Percentiles rank a stretch among this genome's conserved stretches.
These are phyloP conservation scores for Mycena chlorophos DNA, from an alignment of 768 basidiomycete genomes.

Conservation along the genomic window DNA sequence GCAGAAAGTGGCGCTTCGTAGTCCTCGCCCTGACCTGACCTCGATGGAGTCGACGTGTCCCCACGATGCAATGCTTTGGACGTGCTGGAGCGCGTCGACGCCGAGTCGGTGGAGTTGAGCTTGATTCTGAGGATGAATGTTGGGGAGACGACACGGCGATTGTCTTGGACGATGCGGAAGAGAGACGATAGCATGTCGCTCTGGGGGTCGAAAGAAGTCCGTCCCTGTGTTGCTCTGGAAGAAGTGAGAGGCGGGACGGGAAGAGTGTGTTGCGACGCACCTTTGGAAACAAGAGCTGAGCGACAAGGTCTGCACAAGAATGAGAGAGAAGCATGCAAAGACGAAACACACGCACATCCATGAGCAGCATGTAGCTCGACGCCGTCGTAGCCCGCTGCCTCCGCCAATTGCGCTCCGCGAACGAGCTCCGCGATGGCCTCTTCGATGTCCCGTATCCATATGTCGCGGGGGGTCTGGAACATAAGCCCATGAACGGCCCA, in stretches of 20 bases:
- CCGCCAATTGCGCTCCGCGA: slow-evolving; percentile 63
- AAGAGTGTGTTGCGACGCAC: slow-evolving; percentile 37
- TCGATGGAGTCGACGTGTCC: slow-evolving; percentile 81
- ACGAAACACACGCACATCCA: slow-evolving; percentile 62
- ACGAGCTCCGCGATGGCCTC: slow-evolving; percentile 63
- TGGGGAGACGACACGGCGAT: slow-evolving; percentile 53
- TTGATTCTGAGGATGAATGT: slow-evolving; percentile 79
- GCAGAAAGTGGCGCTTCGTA: slow-evolving; percentile 62
- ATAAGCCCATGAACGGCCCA: slow-evolving; percentile 44
- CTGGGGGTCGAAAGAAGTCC: slow-evolving; percentile 63
- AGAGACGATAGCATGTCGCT: slow-evolving; percentile 62
- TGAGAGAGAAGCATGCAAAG: not conserved
- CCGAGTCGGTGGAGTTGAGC: slow-evolving; percentile 74
- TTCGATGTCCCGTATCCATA: slow-evolving; percentile 62
- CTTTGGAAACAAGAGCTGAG: slow-evolving; percentile 77
- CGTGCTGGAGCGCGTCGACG: slow-evolving; percentile 57
- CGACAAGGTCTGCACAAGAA: slow-evolving; percentile 61
- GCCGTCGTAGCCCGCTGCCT: slow-evolving; percentile 78
- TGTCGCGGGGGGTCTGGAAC: slow-evolving; percentile 64
- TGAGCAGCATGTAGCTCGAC: slow-evolving; percentile 84
- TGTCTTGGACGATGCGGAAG: slow-evolving; percentile 51
- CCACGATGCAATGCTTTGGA: slow-evolving; percentile 63
- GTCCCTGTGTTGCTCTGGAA: slow-evolving; percentile 46
- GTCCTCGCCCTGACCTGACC: slow-evolving; percentile 82
- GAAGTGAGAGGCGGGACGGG: not conserved